These are phyloP conservation scores for Colletotrichum filicis DNA, from an alignment of 2,329 filamentous ascomycete species.

Conservation along the genomic window DNA sequence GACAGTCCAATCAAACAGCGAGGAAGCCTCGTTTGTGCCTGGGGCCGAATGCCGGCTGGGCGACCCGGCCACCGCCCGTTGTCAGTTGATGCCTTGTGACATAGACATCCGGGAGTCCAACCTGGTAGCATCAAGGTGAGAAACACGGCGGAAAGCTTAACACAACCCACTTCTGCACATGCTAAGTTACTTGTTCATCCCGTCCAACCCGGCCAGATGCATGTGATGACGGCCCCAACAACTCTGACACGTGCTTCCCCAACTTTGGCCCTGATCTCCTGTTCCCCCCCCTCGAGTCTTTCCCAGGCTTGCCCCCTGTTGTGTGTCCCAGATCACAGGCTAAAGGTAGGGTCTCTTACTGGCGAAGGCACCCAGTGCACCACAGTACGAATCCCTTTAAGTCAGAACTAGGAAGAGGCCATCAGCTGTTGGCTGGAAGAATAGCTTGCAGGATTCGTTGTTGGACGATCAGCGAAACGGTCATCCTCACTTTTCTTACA, in stretches of 20 bases:
- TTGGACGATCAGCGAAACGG: neutral
- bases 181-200: slow-evolving; percentile 28
- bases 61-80: slow-evolving; percentile 20
- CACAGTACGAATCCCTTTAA: neutral
- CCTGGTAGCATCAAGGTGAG: neutral
- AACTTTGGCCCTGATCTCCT: slow-evolving; percentile 22
- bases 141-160: neutral
- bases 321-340: neutral
- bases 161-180: neutral
- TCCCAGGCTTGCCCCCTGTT: neutral
- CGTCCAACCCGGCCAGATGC: slow-evolving; percentile 23
- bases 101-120: neutral
- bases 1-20: slow-evolving; percentile 5
- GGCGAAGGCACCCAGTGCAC: no score
- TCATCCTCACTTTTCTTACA: slow-evolving; percentile 2
- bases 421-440: neutral
- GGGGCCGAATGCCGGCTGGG: slow-evolving; percentile 35
- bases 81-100: slow-evolving; percentile 9
- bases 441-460: slow-evolving; percentile 2
- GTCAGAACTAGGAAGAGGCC: neutral
- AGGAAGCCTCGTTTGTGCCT: slow-evolving; percentile 16
- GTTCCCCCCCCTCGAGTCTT: neutral
- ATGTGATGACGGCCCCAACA: slow-evolving; percentile 34
- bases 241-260: slow-evolving; percentile 37
- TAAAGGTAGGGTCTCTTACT: neutral